Conservation (phyloP, 2,329 filamentous ascomycete species). For the Colletotrichum ledebouriae region DNA sequence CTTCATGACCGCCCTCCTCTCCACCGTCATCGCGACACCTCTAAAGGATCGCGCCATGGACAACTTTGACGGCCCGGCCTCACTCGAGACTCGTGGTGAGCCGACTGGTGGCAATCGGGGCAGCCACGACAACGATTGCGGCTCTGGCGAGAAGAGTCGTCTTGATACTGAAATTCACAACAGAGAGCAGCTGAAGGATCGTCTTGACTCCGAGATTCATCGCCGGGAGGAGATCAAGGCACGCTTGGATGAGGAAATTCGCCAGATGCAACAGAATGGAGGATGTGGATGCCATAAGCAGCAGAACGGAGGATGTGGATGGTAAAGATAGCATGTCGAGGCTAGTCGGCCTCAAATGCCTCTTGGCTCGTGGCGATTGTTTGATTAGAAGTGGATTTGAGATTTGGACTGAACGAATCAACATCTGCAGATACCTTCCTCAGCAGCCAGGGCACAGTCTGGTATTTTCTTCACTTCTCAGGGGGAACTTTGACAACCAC, state of each 20-base stretch:
- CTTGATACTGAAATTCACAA: conserved; percentile 49
- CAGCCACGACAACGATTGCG: background rate
- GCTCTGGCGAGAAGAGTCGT: background rate
- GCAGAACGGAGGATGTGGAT: background rate
- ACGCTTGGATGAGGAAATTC: conserved; percentile 26
- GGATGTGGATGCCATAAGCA: background rate
- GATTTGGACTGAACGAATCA: too few relatives aligned
- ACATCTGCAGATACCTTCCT: too few relatives aligned
- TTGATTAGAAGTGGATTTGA: too few relatives aligned
- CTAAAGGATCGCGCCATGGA: background rate
- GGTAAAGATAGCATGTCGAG: too few relatives aligned
- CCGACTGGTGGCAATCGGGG: background rate
- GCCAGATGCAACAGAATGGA: background rate
- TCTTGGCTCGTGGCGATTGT: too few relatives aligned
- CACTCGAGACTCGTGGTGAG: conserved; percentile 6
- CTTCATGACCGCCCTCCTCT: conserved; percentile 21
- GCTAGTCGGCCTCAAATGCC: too few relatives aligned
- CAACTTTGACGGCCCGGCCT: background rate
- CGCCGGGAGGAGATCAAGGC: conserved; percentile 27
- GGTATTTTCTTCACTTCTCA: too few relatives aligned
- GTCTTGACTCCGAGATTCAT: conserved; percentile 40
- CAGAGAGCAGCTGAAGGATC: conserved; percentile 46
- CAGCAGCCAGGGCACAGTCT: too few relatives aligned
- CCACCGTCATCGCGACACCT: conserved; percentile 13
- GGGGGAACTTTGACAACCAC: too few relatives aligned